Evolutionary conservation across 495 filamentous ascomycete genomes (phyloP).

Genomic region (Aspergillus ellipticus): DNA sequence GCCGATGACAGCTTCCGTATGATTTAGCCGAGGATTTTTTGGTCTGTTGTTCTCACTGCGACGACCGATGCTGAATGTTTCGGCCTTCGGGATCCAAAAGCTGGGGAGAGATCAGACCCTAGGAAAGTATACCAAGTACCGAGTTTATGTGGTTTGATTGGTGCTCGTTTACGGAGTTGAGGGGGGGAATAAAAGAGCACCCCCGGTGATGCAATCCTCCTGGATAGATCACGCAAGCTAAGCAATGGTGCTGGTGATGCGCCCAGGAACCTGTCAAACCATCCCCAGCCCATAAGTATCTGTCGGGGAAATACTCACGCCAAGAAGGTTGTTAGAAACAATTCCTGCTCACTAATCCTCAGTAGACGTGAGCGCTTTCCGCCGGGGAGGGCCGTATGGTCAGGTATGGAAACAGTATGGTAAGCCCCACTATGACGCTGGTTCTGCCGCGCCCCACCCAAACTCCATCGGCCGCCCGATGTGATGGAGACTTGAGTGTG

Average conservation of each 20-base stretch:
- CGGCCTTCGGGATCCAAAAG: not conserved
- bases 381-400: conserved; percentile 7
- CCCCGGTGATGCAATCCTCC: not conserved
- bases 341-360: not conserved
- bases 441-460: conserved; percentile 11
- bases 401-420: conserved; percentile 19
- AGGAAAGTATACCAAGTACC: not conserved
- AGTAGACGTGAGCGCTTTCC: conserved; percentile 1
- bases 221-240: not conserved
- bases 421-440: conserved; percentile 21
- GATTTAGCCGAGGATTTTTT: not conserved
- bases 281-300: not conserved
- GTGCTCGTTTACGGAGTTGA: not conserved
- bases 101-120: not conserved
- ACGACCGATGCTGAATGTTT: not conserved
- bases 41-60: not conserved
- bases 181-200: not conserved
- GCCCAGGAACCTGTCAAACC: not conserved
- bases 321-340: not conserved
- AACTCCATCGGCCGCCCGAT: conserved; percentile 12
- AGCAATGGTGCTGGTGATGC: not conserved
- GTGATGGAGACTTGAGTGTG: conserved; percentile 19
- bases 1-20: not conserved
- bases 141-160: not conserved
- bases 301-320: conserved; percentile 3